Percentiles rank a stretch among this genome's conserved stretches.
These are phyloP conservation scores for Cytidiella melzeri DNA, from an alignment of 768 basidiomycete genomes.

Conservation along the genomic window DNA sequence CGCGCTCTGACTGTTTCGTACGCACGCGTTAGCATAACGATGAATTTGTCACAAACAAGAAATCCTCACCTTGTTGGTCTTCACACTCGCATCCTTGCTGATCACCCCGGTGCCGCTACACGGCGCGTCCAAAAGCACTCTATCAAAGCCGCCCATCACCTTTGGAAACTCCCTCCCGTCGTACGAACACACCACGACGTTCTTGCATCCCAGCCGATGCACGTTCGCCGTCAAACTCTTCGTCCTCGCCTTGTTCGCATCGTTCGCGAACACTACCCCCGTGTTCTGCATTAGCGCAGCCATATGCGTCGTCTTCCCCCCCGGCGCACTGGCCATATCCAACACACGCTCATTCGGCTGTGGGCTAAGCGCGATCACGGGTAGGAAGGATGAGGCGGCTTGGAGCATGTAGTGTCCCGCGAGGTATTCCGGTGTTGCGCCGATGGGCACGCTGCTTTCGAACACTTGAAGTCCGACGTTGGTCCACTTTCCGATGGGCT, in stretches of 20 bases:
- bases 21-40: neutral
- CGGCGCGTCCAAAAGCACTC: conserved; percentile 95
- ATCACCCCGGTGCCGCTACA: conserved; percentile 99
- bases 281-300: conserved; percentile 96
- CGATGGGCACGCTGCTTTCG: conserved; percentile 92
- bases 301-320: conserved; percentile 97
- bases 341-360: conserved; percentile 91
- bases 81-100: conserved; percentile 95
- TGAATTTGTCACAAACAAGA: conserved; percentile 10
- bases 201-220: conserved; percentile 96
- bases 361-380: conserved; percentile 91
- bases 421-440: conserved; percentile 97
- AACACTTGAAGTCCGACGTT: conserved; percentile 99
- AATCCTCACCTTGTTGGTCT: conserved; percentile 90
- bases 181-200: conserved; percentile 94
- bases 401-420: conserved; percentile 99
- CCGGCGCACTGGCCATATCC: conserved; percentile 98
- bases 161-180: conserved; percentile 98
- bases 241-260: conserved; percentile 88
- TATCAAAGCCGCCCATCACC: conserved; percentile 97
- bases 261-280: conserved; percentile 96
- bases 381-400: conserved; percentile 98
- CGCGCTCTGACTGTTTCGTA: conserved; percentile 71
- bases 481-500: conserved; percentile 99
- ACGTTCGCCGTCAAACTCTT: conserved; percentile 97